Conservation (phyloP, 129 eudicot genomes). For the Chrysanthemum seticuspe region DNA sequence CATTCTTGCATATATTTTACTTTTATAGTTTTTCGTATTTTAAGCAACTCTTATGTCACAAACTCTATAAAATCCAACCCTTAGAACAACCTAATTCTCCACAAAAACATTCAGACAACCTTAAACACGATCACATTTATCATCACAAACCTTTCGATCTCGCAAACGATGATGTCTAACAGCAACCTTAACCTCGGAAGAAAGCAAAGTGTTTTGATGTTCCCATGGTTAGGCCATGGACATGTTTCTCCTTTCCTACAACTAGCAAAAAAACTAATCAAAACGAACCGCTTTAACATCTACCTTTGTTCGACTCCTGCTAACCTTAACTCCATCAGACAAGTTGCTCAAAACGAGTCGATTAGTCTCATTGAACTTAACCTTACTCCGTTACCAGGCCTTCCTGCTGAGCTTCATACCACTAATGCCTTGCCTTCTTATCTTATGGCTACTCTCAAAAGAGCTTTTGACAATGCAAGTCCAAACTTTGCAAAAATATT, state of each 20-base stretch:
- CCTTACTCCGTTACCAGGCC: not conserved
- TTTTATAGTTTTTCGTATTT: too few relatives aligned
- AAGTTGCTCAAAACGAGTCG: not conserved
- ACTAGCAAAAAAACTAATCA: constrained; percentile 21
- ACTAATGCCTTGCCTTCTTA: constrained; percentile 37
- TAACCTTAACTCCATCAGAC: constrained; percentile 22
- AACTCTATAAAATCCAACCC: not conserved
- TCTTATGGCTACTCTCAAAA: constrained; percentile 34
- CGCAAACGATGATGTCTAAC: not conserved
- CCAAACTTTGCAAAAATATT: constrained; percentile 14
- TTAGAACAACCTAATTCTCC: not conserved
- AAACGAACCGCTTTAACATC: constrained; percentile 28
- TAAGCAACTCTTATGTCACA: too few relatives aligned
- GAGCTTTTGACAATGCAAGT: constrained; percentile 32
- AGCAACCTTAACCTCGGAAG: not conserved
- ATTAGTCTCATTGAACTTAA: constrained; percentile 13
- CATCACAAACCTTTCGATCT: not conserved
- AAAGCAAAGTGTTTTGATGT: constrained; percentile 2
- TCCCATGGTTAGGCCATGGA: constrained; percentile 32
- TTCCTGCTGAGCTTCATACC: constrained; percentile 14
- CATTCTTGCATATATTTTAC: not conserved
- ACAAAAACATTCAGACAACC: not conserved
- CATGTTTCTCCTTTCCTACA: constrained; percentile 40
- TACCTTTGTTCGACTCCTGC: constrained; percentile 38
- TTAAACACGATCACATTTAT: not conserved